Evolutionary conservation across 345 rosid genomes (phyloP).

Genomic region (Excoecaria cochinchinensis): DNA sequence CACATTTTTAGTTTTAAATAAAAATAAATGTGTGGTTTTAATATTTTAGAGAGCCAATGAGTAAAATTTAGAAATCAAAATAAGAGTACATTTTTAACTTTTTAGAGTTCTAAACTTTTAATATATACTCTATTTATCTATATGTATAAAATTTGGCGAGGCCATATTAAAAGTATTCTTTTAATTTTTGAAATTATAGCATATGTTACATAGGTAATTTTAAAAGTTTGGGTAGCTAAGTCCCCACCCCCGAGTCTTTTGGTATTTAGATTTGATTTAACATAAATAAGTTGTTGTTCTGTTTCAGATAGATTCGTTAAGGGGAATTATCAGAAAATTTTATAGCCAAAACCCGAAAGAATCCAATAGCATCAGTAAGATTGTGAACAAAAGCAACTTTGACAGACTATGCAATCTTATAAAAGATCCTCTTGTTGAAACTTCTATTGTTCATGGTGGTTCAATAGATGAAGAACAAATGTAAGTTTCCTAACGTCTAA

Average conservation of each 20-base stretch:
- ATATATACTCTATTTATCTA: too few relatives aligned
- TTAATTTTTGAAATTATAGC: neutral
- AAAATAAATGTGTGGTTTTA: too few relatives aligned
- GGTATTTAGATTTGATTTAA: neutral
- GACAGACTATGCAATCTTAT: constrained; percentile 52
- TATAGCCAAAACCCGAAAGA: constrained; percentile 60
- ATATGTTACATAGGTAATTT: too few relatives aligned
- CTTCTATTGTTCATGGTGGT: constrained; percentile 68
- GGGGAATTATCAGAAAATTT: constrained; percentile 44
- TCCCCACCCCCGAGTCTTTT: too few relatives aligned
- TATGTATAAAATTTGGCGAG: too few relatives aligned
- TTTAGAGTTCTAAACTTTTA: too few relatives aligned
- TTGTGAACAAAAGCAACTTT: constrained; percentile 51
- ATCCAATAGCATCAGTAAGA: constrained; percentile 50
- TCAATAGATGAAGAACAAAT: constrained; percentile 56
- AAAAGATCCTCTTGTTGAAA: constrained; percentile 56
- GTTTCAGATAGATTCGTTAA: constrained; percentile 61
- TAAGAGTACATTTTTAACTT: too few relatives aligned
- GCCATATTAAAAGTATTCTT: neutral
- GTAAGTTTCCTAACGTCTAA: constrained; percentile 29
- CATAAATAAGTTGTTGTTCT: neutral
- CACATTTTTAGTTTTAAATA: too few relatives aligned
- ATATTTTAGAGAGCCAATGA: too few relatives aligned
- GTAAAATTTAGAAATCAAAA: too few relatives aligned
- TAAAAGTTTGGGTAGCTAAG: too few relatives aligned